Evolutionary conservation across 345 rosid species (phyloP).

Genomic region (Pugionium cornutum): DNA sequence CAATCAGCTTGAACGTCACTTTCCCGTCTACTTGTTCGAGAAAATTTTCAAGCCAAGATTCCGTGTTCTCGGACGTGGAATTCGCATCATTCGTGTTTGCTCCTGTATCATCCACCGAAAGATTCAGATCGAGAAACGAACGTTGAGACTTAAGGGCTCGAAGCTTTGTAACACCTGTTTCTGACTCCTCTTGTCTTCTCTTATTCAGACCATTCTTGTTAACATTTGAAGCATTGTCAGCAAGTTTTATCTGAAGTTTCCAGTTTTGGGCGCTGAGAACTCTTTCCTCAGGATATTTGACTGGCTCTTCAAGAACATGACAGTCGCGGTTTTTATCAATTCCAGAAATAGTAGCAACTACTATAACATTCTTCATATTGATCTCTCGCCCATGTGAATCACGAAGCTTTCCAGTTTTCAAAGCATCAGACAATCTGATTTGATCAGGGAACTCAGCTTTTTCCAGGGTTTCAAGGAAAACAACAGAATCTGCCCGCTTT

Average conservation of each 20-base stretch:
- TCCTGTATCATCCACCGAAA: slow-evolving; percentile 56
- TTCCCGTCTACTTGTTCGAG: slow-evolving; percentile 51
- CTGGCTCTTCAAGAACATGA: slow-evolving; percentile 22
- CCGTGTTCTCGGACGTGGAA: slow-evolving; percentile 48
- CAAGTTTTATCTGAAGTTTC: slow-evolving; percentile 52
- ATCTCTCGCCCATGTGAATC: slow-evolving; percentile 59
- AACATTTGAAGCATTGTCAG: slow-evolving; percentile 22
- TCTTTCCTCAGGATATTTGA: slow-evolving; percentile 50
- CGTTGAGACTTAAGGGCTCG: slow-evolving; percentile 42
- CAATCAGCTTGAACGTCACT: slow-evolving; percentile 55
- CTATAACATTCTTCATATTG: slow-evolving; percentile 46
- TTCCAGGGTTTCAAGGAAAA: slow-evolving; percentile 68
- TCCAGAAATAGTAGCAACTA: slow-evolving; percentile 45
- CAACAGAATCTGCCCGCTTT: slow-evolving; percentile 50
- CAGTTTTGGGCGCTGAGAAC: slow-evolving; percentile 54
- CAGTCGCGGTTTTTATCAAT: slow-evolving; percentile 20
- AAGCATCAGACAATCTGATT: slow-evolving; percentile 54
- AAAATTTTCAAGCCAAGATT: slow-evolving; percentile 61
- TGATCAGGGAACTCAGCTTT: slow-evolving; percentile 55
- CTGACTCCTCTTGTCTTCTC: slow-evolving; percentile 27
- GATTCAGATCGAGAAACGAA: slow-evolving; percentile 63
- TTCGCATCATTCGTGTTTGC: slow-evolving; percentile 38
- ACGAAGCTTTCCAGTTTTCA: slow-evolving; percentile 55
- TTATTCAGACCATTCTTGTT: slow-evolving; percentile 35
- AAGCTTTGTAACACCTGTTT: slow-evolving; percentile 43